Evolutionary conservation across 306 rosid species (phyloP).

Genomic region (Begonia peltatifolia): DNA sequence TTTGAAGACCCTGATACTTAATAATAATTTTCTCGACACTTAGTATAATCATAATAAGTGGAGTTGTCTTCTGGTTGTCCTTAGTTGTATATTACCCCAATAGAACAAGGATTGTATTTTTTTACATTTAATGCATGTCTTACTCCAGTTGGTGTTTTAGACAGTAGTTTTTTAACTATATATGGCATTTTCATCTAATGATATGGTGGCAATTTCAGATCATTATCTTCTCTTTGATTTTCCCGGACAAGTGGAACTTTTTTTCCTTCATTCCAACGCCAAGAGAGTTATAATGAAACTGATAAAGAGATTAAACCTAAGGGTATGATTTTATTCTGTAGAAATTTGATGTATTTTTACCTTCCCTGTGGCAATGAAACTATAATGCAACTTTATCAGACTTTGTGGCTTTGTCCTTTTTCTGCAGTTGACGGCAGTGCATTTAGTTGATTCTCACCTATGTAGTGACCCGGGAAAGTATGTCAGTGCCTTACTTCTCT

Average conservation of each 20-base stretch:
- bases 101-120: no score
- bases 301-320: conserved; percentile 52
- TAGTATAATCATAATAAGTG: no score
- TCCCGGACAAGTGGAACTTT: conserved; percentile 94
- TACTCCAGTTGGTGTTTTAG: no score
- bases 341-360: conserved; percentile 7
- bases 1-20: no score
- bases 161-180: no score
- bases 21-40: no score
- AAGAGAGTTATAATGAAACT: conserved; percentile 66
- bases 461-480: conserved; percentile 96
- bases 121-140: no score
- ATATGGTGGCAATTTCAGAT: conserved; percentile 44
- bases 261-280: conserved; percentile 78
- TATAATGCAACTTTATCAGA: conserved; percentile 1
- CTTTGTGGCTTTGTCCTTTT: conserved; percentile 12
- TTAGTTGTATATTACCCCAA: no score
- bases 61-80: no score
- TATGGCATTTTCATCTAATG: conserved; percentile 4
- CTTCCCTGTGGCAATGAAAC: conserved; percentile 1
- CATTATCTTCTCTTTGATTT: conserved; percentile 94
- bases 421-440: conserved; percentile 86
- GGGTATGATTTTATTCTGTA: conserved; percentile 36
- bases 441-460: conserved; percentile 89
- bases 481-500: conserved; percentile 73